Conservation (phyloP, 2,329 filamentous ascomycete genomes). For the Exophiala dermatitidis region DNA sequence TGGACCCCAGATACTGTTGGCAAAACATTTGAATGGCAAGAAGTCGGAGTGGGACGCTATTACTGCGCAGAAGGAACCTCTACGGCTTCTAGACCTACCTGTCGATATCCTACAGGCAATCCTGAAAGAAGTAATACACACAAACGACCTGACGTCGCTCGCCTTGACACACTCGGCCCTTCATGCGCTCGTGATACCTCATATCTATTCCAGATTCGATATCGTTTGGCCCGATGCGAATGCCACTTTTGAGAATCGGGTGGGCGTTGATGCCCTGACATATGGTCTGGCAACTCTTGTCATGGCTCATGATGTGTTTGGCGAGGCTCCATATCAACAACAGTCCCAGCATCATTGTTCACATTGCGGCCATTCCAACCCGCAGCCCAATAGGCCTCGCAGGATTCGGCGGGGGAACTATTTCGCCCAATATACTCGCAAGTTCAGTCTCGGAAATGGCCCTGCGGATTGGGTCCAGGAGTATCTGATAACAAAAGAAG, state of each 20-base stretch:
- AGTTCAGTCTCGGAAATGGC: constrained; percentile 79
- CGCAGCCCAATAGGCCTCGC: constrained; percentile 15
- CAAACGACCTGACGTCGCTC: constrained; percentile 72
- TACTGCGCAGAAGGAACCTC: constrained; percentile 45
- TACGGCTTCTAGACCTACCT: constrained; percentile 66
- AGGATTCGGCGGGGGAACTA: constrained; percentile 56
- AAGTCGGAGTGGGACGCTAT: constrained; percentile 25
- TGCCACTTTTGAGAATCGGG: constrained; percentile 56
- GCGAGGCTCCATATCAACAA: constrained; percentile 40
- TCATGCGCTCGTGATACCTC: constrained; percentile 65
- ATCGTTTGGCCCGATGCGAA: constrained; percentile 78
- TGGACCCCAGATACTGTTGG: constrained; percentile 9
- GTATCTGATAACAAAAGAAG: constrained; percentile 74
- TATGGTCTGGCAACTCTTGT: constrained; percentile 75
- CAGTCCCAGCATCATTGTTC: constrained; percentile 14
- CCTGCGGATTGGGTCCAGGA: constrained; percentile 71
- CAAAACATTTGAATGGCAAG: constrained; percentile 24
- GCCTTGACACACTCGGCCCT: constrained; percentile 71
- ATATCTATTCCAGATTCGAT: constrained; percentile 78
- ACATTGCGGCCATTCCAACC: constrained; percentile 32
- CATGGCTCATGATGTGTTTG: constrained; percentile 60
- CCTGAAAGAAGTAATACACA: constrained; percentile 72
- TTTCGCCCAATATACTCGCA: constrained; percentile 70
- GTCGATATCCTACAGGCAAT: constrained; percentile 72
- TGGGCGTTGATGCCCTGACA: constrained; percentile 72